Percentiles rank a stretch among this genome's conserved stretches.
Conservation (phyloP, 176 grass and related monocot species). For the Hsuehochloa calcarea region DNA sequence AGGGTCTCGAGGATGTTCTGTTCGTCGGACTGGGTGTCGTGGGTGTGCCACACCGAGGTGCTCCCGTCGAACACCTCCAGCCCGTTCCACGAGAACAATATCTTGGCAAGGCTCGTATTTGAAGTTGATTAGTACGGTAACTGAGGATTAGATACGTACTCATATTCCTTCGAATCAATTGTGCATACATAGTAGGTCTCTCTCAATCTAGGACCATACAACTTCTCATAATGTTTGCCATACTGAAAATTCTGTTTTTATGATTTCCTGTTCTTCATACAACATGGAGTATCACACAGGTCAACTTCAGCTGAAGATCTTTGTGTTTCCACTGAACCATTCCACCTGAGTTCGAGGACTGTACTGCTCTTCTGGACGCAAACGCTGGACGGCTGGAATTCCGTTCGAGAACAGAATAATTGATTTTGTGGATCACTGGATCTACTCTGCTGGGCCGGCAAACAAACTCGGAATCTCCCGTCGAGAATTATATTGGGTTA, state of each 20-base stretch:
- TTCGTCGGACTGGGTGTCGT: constrained; percentile 45
- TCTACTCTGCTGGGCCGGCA: background rate
- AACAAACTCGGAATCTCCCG: background rate
- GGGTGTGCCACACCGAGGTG: constrained; percentile 76
- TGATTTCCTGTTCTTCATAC: background rate
- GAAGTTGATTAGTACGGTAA: background rate
- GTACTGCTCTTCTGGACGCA: background rate
- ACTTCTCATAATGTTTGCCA: too few relatives aligned
- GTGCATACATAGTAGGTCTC: background rate
- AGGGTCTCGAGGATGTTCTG: constrained; percentile 61
- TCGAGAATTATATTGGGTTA: background rate
- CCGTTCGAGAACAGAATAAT: background rate
- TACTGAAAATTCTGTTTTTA: background rate
- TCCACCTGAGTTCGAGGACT: background rate
- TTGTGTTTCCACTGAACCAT: background rate
- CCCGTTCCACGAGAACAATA: constrained; percentile 73
- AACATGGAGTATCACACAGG: background rate
- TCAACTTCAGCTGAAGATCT: background rate
- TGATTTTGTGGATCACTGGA: too few relatives aligned
- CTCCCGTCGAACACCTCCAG: constrained; percentile 89
- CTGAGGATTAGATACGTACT: background rate
- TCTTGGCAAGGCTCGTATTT: background rate
- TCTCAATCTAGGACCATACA: too few relatives aligned
- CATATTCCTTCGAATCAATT: background rate
- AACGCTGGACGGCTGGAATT: background rate